Base-by-base conservation (phyloP, 805 yeast genomes). In the Pichia deserticola region DNA sequence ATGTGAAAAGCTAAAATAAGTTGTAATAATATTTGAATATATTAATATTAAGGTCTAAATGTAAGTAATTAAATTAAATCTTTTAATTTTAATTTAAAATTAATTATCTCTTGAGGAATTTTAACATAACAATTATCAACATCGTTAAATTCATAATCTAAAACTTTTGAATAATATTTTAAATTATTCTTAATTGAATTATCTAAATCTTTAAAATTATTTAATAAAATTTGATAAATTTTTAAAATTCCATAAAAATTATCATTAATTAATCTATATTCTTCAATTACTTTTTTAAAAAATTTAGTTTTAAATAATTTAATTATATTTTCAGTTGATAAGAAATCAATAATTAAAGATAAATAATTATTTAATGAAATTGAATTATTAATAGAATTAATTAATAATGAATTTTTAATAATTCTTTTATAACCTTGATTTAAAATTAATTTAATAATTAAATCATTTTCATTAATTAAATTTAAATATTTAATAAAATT, bases 221-320 rank as follows among this genome's bases (percentile, higher is more conserved):
- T n/a, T 15, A 15, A 15, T 36, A 40, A 30, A n/a, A 29, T 8
- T 7, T 54, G 54, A 40, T 66, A 55, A 20, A 61, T 55, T 50
- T 64, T 64, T 51, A 64, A 58, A 35, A 68, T 57, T 1, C 70
- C 71, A 53, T 67, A 67, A 29, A 67, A 57, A 51, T 66, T 68
- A 48, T 67, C 71, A 35, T 49, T 59, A 20, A 61, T 47, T 41
- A 68, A 52, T 51, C 71, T 59, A 53, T 63, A 68, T 45, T 65
- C 62, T 55, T 68, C 70, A 45, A 66, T 57, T 4, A 63, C 57
- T 35, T 45, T 37, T 45, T 60, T 65, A 56, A 64, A 67, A 32
- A 65, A 57, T 7, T 51, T 45, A 6, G 64, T 54, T n/a, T 51
- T 49, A 44, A 61, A 48, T 32, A 67, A 36, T 4, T 49, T 36